Evolutionary conservation across 2,329 filamentous ascomycete genomes (phyloP), one percentile per base, ranked within the genome.

Genomic region (Diaporthe caulivora): DNA sequence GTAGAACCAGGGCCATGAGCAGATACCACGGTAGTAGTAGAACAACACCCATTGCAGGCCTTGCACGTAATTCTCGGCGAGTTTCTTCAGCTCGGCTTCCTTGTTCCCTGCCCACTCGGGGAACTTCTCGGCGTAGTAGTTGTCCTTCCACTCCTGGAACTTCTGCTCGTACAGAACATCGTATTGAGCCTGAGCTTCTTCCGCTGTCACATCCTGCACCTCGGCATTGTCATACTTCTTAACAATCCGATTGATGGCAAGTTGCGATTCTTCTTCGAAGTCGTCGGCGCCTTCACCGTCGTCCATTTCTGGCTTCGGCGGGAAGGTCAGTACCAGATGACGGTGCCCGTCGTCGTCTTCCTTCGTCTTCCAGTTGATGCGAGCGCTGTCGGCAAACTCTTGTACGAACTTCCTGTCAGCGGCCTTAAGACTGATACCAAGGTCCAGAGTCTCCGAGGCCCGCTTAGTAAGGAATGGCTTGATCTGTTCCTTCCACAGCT

Each of bases 1-100:
- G 83, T 98, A 99, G 84, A 94, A 99, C 97, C 97, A 99, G 18
- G 97, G 95, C 97, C 97, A 99, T 17, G 96, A 98, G 21, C 95
- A 97, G 74, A 99, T 97, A 75, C 97, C 97, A 70, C 93, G 92
- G 84, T 99, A 99, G 84, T 99, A 99, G 86, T 99, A 99, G 83
- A 93, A 98, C 65, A 99, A 87, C 55, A 99, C 97, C 97, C 97
- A 99, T 82, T 99, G 97, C 75, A 99, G 86, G 75, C 97, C 97
- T 84, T 99, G 94, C 9, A 99, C 95, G 79, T 99, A 99, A 83
- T 98, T 99, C 83, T 98, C 95, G 34, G 94, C 93, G 75, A 99
- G 87, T 76, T 93, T 92, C 70, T 87, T 92, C 80, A 98, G 88
- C 82, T 97, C 95, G 53, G 91, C 78, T 24, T 85, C 91, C 77